Evolutionary conservation across 177 flowering plant genomes (phyloP).

Genomic region (Tripterygium wilfordii): DNA sequence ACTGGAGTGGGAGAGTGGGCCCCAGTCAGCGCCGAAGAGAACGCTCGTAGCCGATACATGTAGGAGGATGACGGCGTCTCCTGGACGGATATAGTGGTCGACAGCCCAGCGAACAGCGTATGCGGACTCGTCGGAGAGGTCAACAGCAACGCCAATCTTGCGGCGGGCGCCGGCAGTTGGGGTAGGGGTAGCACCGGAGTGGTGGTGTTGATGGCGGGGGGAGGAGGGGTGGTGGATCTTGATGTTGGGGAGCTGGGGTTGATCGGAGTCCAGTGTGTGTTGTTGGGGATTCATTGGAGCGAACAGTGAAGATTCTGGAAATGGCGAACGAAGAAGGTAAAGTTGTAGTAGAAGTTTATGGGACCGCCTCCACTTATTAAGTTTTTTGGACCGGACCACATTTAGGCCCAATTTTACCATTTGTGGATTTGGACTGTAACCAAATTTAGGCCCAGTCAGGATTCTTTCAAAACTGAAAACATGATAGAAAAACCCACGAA

Average conservation of each 20-base stretch:
- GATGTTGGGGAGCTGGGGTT: constrained; percentile 30
- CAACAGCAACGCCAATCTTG: constrained; percentile 38
- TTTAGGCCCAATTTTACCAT: too few species aligned
- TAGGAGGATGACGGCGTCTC: constrained; percentile 34
- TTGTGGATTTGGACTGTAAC: too few species aligned
- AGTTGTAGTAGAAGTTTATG: too few species aligned
- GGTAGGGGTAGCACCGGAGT: constrained; percentile 20
- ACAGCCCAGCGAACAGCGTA: constrained; percentile 34
- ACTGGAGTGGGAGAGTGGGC: constrained; percentile 19
- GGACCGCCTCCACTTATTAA: too few species aligned
- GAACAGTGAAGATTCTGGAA: too few species aligned
- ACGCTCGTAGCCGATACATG: constrained; percentile 34
- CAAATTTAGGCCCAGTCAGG: too few species aligned
- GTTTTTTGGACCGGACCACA: too few species aligned
- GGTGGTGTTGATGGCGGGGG: constrained; percentile 18
- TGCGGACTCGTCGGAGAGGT: constrained; percentile 35
- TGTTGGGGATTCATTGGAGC: constrained; percentile 3
- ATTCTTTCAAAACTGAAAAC: too few species aligned
- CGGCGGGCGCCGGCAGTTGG: constrained; percentile 38
- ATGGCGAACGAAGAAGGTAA: too few species aligned
- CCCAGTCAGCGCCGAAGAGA: constrained; percentile 40
- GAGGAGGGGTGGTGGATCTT: constrained; percentile 30
- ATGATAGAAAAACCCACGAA: too few species aligned
- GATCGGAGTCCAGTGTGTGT: constrained; percentile 12
- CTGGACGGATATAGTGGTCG: constrained; percentile 31